Base-by-base conservation (phyloP, 2,329 filamentous ascomycete genomes). In the Dothideomycetidae sp. region DNA sequence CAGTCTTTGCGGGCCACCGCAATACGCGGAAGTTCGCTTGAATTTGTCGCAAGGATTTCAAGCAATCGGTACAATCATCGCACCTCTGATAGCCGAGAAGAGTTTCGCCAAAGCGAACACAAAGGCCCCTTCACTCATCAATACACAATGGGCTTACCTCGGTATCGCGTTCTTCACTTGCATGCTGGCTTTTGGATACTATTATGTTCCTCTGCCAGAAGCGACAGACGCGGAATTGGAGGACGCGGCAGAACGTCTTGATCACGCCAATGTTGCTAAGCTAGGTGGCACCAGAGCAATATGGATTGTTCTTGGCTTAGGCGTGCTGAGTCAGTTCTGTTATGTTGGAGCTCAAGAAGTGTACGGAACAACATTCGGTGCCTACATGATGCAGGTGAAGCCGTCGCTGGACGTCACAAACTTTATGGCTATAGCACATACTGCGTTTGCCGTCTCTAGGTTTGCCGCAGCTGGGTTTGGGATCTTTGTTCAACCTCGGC, bases 61-160 rank as follows among this genome's bases (percentile, higher is more conserved):
- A 48, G 73, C 73, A 0, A 59, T 74, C 29, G 73, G 73, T 5
- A 73, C 63, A 28, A 63, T 76, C 5, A 53, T 73, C 9, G 73
- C 73, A 0, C 72, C 72, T 2, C 58, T 76, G 2, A 60, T 78
- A 23, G 73, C 73, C 3, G 62, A 68, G 40, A 68, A 67, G 37
- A 71, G 72, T 0, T 61, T 77, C 17, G 75, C 75, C 55, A 46
- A 47, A 23, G 52, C 54, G n/a, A 57, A 63, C 2, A 51, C 51
- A 3, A 57, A 67, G 39, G 66, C 68, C 0, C 58, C 64, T 1
- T 67, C 63, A 7, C 51, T 78, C 16, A 67, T 76, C 39, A 64
- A 73, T 38, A 71, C 75, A 1, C 73, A 78, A 50, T 78, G 73
- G 71, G 67, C 72, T 0, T 78, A 78, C 42, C 64, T 77, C 2